phyloP scores from a whole-genome alignment of 2,329 filamentous ascomycete genomes.

The Huntiella bhutanensis region DNA sequence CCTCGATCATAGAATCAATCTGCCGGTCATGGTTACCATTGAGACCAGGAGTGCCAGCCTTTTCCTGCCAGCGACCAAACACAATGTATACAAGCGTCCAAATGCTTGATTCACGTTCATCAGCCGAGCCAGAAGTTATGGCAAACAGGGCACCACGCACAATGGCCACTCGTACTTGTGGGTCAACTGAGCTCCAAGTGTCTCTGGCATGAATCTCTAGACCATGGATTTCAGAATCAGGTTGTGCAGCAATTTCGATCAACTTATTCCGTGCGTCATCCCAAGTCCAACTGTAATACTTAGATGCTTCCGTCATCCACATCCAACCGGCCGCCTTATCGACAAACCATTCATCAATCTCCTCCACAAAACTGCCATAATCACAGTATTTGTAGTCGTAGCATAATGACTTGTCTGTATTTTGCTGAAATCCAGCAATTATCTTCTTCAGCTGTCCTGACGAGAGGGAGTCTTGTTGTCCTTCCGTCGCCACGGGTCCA shows the following conservation, averaged over 20 bases:
- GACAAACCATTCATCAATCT: constrained; percentile 94
- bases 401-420: constrained; percentile 37
- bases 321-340: constrained; percentile 76
- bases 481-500: constrained; percentile 19
- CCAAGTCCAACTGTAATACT: constrained; percentile 64
- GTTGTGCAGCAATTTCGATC: constrained; percentile 14
- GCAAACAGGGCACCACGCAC: constrained; percentile 36
- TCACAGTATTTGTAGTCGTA: constrained; percentile 80
- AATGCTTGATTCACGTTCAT: constrained; percentile 32
- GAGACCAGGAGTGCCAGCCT: constrained; percentile 31
- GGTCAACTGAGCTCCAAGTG: constrained; percentile 48
- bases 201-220: constrained; percentile 14
- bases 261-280: constrained; percentile 23
- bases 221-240: constrained; percentile 16
- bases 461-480: constrained; percentile 45
- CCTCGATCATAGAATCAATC: constrained; percentile 38
- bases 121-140: constrained; percentile 26
- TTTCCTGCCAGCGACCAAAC: constrained; percentile 52
- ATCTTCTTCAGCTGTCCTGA: constrained; percentile 54
- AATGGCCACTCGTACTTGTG: constrained; percentile 20
- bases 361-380: constrained; percentile 56
- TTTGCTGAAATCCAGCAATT: constrained; percentile 52
- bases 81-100: constrained; percentile 41
- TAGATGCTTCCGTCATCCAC: constrained; percentile 55
- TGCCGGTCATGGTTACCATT: constrained; percentile 33